These are phyloP conservation scores for Schizochytrium sp. DNA, from an alignment of 108 stramenopile genomes.

Conservation along the genomic window DNA sequence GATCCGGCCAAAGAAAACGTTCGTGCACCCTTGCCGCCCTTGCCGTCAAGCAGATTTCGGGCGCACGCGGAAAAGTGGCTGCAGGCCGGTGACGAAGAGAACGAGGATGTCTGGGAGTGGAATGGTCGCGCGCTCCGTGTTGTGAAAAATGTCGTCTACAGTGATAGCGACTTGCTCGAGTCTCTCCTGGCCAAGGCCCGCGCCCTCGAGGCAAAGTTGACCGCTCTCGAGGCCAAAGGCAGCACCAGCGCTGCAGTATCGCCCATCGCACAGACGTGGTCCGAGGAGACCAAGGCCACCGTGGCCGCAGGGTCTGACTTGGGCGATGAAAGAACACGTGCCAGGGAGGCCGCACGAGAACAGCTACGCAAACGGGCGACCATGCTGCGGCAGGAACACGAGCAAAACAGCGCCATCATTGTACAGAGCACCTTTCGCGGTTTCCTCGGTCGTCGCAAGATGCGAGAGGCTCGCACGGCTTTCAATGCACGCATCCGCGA, in stretches of 20 bases:
- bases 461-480: neutral
- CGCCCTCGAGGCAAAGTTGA: neutral
- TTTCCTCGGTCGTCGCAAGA: neutral
- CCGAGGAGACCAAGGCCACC: neutral
- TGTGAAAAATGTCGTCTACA: neutral
- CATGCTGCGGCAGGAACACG: neutral
- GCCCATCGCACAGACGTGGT: neutral
- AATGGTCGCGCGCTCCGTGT: slow-evolving; percentile 1
- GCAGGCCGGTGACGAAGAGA: neutral
- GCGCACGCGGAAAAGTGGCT: neutral
- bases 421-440: slow-evolving; percentile 11
- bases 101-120: neutral
- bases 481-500: neutral
- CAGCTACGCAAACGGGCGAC: neutral
- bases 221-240: neutral
- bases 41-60: neutral
- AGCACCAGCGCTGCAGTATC: neutral
- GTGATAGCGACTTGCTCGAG: neutral
- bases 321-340: neutral
- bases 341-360: neutral
- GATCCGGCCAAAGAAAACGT: too few species aligned
- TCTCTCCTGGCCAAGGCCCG: neutral
- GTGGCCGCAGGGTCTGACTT: neutral
- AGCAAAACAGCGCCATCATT: slow-evolving; percentile 2
- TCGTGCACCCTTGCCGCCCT: neutral